phyloP scores from a whole-genome alignment of 2,329 filamentous ascomycete species.

The Emericellopsis cladophorae region DNA sequence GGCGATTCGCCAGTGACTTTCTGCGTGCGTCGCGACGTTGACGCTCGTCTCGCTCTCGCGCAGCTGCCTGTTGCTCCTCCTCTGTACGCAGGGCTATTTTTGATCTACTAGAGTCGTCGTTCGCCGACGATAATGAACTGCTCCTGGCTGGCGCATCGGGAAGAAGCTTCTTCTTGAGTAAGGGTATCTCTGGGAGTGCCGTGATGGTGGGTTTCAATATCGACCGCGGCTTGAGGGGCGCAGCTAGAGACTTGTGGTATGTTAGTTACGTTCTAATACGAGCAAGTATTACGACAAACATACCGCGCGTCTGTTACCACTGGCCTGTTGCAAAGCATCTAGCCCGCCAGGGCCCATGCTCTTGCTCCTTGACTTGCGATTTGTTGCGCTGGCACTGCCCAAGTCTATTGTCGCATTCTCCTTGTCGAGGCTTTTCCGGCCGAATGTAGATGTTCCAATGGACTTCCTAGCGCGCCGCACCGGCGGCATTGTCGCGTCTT shows the following conservation, averaged over 20 bases:
- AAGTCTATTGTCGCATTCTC: constrained; percentile 67
- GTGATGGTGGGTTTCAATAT: constrained; percentile 75
- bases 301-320: constrained; percentile 73
- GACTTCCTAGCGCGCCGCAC: constrained; percentile 56
- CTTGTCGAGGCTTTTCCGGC: constrained; percentile 48
- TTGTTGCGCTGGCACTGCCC: constrained; percentile 34
- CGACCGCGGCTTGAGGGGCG: constrained; percentile 42
- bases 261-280: constrained; percentile 5
- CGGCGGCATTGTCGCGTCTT: constrained; percentile 37
- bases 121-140: not conserved
- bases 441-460: constrained; percentile 46
- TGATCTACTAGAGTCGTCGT: constrained; percentile 22
- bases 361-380: constrained; percentile 77
- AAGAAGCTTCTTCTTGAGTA: constrained; percentile 32
- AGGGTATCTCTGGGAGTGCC: constrained; percentile 51
- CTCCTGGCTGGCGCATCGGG: not conserved
- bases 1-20: constrained; percentile 83
- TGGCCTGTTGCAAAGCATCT: constrained; percentile 64
- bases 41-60: constrained; percentile 55
- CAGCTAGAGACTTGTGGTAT: constrained; percentile 40
- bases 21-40: constrained; percentile 77
- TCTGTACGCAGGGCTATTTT: constrained; percentile 56
- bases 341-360: constrained; percentile 88
- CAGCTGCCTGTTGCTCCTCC: constrained; percentile 58
- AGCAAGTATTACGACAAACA: constrained; percentile 7